phyloP scores from a whole-genome alignment of 1,284 basidiomycete species.

The Sanghuangporus baumii region DNA sequence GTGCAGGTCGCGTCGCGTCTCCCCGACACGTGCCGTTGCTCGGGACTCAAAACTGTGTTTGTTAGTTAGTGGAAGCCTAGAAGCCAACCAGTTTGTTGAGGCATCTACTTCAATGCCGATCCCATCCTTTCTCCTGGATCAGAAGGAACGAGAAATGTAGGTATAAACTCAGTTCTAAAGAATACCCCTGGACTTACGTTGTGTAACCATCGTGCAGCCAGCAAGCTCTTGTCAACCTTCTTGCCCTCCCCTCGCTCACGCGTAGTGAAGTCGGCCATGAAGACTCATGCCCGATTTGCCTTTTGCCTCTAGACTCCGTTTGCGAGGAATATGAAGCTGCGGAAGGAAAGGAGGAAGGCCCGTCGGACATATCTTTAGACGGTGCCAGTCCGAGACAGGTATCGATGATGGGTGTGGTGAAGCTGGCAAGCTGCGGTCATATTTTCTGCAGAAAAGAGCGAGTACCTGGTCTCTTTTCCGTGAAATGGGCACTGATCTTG shows the following conservation, averaged over 20 bases:
- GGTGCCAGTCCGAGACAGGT: not conserved
- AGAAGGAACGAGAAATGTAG: conserved; percentile 6
- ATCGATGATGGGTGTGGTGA: conserved; percentile 42
- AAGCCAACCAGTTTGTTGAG: not conserved
- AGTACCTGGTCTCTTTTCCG: conserved; percentile 23
- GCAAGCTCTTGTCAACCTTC: conserved; percentile 4
- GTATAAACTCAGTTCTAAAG: not conserved
- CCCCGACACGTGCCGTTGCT: not conserved
- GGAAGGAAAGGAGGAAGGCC: conserved; percentile 19
- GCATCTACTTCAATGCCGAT: conserved; percentile 4
- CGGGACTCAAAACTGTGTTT: not conserved
- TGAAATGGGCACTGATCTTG: not conserved
- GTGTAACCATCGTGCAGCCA: not conserved
- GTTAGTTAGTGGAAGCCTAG: not conserved
- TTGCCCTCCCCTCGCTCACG: conserved; percentile 4
- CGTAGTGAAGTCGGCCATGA: conserved; percentile 24
- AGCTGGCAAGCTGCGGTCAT: conserved; percentile 54
- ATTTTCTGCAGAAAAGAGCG: conserved; percentile 63
- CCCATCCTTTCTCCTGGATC: conserved; percentile 1
- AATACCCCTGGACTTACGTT: not conserved
- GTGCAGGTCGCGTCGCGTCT: not conserved
- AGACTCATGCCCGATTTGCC: conserved; percentile 60
- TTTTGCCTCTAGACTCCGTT: conserved; percentile 43
- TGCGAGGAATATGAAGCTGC: conserved; percentile 28
- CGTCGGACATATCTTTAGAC: conserved; percentile 14